Base-by-base conservation (phyloP, 192 early-diverging fungal genomes). In the Thamnidium elegans region DNA sequence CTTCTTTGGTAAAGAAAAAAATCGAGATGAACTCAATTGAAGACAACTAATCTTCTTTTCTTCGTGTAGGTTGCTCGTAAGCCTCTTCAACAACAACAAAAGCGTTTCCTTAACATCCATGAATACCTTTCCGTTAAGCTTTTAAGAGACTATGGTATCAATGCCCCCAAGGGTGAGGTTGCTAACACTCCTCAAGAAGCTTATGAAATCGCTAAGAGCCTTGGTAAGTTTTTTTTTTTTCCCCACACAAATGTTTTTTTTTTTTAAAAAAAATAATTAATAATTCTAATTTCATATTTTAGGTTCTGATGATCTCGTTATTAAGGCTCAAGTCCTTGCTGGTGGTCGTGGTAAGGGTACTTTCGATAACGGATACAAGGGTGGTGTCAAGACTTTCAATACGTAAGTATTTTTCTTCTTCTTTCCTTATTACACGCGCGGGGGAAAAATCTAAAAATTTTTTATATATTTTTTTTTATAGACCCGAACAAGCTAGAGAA, bases 271-370 rank as follows among this genome's bases (percentile, higher is more conserved):
- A n/a, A n/a, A n/a, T n/a, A n/a, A n/a, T n/a, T n/a, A n/a, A n/a
- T n/a, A n/a, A n/a, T n/a, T n/a, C n/a, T n/a, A n/a, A n/a, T n/a
- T n/a, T n/a, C n/a, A 46, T 17, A 13, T 14, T 50, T 44, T 45
- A 70, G 60, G 71, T 31, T 63, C 71, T 50, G 63, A 72, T 55
- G 71, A 72, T 55, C 52, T 72, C 47, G 71, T 72, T 7, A 67
- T 72, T 60, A 72, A 72, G 65, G 65, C 65, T 44, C 71, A 99
- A 81, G 97, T 99, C 39, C 81, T 99, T 58, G 97, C 97, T 62
- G 97, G 97, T 68, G 97, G 97, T 52, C 94, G 97, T 81, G 97
- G 97, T 54, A 99, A 99, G 82, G 97, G 97, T 69, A 82, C 83
- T 69, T 99, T 97, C 78, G 92, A 95, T 71, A 93, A 87, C 65